A percentile compares a stretch with the other conserved stretches of the same genome.
These are phyloP conservation scores for Chrysophaeum taylorii DNA, from an alignment of 352 stramenopile species.

Conservation along the genomic window DNA sequence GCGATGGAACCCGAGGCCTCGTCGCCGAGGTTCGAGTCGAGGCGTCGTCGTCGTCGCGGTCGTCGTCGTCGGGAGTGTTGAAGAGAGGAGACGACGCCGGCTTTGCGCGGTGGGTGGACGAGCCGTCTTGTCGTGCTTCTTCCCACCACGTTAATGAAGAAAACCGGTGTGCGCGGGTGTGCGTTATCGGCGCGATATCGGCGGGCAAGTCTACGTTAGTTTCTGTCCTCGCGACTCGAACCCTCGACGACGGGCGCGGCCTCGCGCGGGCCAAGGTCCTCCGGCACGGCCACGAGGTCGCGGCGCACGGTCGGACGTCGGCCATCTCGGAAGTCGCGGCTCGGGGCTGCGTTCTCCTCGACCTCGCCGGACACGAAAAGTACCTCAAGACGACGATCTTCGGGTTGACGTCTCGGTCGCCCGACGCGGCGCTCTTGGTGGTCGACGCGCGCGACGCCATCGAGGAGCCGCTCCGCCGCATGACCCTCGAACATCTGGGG, in stretches of 20 bases:
- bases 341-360: constrained; percentile 16
- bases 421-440: no score
- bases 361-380: constrained; percentile 59
- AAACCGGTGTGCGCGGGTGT: not conserved
- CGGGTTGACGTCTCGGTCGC: constrained; percentile 68
- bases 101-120: no score
- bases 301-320: constrained; percentile 21
- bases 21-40: no score
- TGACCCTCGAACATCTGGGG: no score
- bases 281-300: constrained; percentile 24
- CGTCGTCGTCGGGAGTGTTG: no score
- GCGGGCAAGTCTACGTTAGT: constrained; percentile 78
- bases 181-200: constrained; percentile 67
- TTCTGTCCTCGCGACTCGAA: constrained; percentile 63
- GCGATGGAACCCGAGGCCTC: no score
- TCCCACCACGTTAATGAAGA: no score
- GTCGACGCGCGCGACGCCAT: no score
- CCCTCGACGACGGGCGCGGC: constrained; percentile 68
- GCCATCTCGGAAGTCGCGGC: constrained; percentile 1
- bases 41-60: no score
- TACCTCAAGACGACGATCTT: constrained; percentile 82
- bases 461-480: no score
- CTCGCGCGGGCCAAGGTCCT: constrained; percentile 24
- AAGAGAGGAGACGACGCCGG: no score
- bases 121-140: no score